Evolutionary conservation across 768 basidiomycete species (phyloP), one percentile per base, ranked within the genome.

Genomic region (Tylopilus intermedius): DNA sequence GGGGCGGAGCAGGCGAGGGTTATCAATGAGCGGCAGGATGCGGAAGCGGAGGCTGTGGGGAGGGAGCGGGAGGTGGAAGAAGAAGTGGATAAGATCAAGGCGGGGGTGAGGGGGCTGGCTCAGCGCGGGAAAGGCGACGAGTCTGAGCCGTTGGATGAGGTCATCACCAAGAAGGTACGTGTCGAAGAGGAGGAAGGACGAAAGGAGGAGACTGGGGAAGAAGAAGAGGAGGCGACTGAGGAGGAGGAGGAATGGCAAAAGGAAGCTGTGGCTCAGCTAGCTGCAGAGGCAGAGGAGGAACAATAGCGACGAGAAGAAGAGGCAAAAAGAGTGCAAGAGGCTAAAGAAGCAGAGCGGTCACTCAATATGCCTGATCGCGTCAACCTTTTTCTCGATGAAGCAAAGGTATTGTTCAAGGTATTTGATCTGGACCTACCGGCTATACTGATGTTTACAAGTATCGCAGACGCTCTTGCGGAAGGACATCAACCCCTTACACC

Each of bases 331-430:
- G 51, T n/a, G 18, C 71, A 69, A 56, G 74, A 74, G 47, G 74
- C 70, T 45, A 73, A 72, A 47, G 73, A 72, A 49, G 73, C 73
- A 49, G 74, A 74, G 43, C 68, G 72, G 38, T 67, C 77, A 43
- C 66, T 84, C 30, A 78, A 72, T 40, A 84, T 87, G 73, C 88
- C 91, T 9, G 77, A 82, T 43, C 82, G 81, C 33, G 88, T 88
- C 3, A 86, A 92, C 62, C 77, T 96, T 33, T 92, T 90, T 11
- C 67, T 86, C 5, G 92, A 95, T 29, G 94, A 95, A 70, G 88
- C 84, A 1, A 91, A 88, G 66, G 91, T 93, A 7, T 69, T 97
- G 40, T 97, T 96, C 79, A 95, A 93, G 81, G 94, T 90, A 77
- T 71, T 40, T 40, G 43, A 10, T 56, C 45, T 49, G 44, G 26